Evolutionary conservation across 306 rosid genomes (phyloP).

Genomic region (Casuarina equisetifolia): DNA sequence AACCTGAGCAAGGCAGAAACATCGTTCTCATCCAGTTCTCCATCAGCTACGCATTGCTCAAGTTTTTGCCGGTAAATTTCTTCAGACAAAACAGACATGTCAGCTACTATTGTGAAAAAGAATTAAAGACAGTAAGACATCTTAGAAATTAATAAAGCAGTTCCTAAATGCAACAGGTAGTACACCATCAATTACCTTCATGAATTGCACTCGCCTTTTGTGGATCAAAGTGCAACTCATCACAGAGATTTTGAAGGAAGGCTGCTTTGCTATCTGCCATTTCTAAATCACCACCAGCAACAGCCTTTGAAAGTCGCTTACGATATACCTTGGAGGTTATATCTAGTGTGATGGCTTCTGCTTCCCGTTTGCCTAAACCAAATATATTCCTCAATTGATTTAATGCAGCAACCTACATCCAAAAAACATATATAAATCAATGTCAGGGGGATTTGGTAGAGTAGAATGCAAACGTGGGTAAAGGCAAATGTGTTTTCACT

Average conservation of each 20-base stretch:
- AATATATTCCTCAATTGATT: slow-evolving; percentile 87
- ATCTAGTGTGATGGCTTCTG: slow-evolving; percentile 74
- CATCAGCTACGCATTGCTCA: slow-evolving; percentile 89
- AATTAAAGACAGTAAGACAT: slow-evolving; percentile 12
- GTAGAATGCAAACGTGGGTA: neutral
- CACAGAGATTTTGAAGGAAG: slow-evolving; percentile 90
- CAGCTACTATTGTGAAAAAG: slow-evolving; percentile 30
- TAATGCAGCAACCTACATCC: slow-evolving; percentile 61
- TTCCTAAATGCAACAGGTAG: slow-evolving; percentile 1
- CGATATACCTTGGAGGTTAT: slow-evolving; percentile 80
- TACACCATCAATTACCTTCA: slow-evolving; percentile 54
- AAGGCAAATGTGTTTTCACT: neutral
- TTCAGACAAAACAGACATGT: slow-evolving; percentile 28
- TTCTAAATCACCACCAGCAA: slow-evolving; percentile 68
- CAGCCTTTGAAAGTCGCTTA: slow-evolving; percentile 71
- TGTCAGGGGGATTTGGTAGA: neutral
- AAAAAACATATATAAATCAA: slow-evolving; percentile 16
- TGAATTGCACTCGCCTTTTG: slow-evolving; percentile 86
- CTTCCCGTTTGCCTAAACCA: slow-evolving; percentile 91
- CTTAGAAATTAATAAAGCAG: slow-evolving; percentile 14
- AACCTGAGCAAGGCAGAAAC: slow-evolving; percentile 83
- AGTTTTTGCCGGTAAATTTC: slow-evolving; percentile 98
- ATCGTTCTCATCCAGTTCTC: slow-evolving; percentile 75
- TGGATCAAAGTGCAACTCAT: slow-evolving; percentile 82
- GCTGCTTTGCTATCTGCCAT: slow-evolving; percentile 94